A percentile compares a stretch with the other conserved stretches of the same genome.
phyloP scores from a whole-genome alignment of 1,139 yeast species.

The Suhomyces wounanorum region DNA sequence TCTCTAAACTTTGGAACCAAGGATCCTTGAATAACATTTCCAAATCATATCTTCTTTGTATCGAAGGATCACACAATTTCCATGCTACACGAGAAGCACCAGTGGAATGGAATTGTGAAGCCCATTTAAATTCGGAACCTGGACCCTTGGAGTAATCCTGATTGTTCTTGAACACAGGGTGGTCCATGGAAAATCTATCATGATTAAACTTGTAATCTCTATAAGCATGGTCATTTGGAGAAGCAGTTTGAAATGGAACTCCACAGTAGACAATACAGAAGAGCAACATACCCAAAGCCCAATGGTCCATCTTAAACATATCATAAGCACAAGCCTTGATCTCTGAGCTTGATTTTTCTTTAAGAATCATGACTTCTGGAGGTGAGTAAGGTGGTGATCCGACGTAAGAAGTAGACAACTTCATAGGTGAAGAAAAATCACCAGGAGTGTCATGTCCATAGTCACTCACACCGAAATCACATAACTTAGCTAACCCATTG shows the following conservation, averaged over 20 bases:
- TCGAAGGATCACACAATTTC: slow-evolving; percentile 71
- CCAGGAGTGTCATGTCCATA: slow-evolving; percentile 60
- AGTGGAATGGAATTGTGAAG: slow-evolving; percentile 56
- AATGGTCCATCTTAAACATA: slow-evolving; percentile 68
- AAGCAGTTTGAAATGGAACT: slow-evolving; percentile 61
- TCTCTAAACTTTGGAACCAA: slow-evolving; percentile 62
- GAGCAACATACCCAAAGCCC: slow-evolving; percentile 71
- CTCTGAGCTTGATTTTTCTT: slow-evolving; percentile 39
- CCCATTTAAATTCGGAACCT: slow-evolving; percentile 66
- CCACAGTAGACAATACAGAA: slow-evolving; percentile 61
- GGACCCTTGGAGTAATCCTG: slow-evolving; percentile 55
- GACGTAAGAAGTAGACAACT: slow-evolving; percentile 50
- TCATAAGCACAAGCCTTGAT: slow-evolving; percentile 53
- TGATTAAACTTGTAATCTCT: slow-evolving; percentile 60
- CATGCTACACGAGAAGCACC: slow-evolving; percentile 72
- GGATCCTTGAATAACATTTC: slow-evolving; percentile 59
- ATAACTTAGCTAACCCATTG: slow-evolving; percentile 64
- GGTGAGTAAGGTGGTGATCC: slow-evolving; percentile 84
- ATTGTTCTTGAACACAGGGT: slow-evolving; percentile 56
- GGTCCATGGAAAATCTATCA: slow-evolving; percentile 48
- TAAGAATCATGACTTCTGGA: slow-evolving; percentile 68
- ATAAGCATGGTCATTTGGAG: slow-evolving; percentile 52
- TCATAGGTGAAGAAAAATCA: slow-evolving; percentile 51
- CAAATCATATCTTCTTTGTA: slow-evolving; percentile 53
- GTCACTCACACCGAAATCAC: slow-evolving; percentile 77